Conservation (phyloP, 2,329 filamentous ascomycete species). For the Fusarium protoensiforme region DNA sequence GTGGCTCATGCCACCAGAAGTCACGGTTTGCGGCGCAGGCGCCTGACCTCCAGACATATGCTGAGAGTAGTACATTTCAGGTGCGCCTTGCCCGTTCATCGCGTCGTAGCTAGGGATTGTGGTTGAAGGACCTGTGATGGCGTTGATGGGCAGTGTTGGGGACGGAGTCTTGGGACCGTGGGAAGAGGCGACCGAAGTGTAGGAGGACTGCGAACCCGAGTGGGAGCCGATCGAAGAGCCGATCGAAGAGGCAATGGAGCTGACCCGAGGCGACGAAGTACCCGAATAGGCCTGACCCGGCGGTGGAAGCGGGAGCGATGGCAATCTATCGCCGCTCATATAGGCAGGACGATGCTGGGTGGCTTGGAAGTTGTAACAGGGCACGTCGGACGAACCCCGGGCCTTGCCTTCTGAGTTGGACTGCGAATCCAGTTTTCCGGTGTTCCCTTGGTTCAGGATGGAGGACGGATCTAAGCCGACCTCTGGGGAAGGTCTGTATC, state of each 20-base stretch:
- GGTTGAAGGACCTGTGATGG: slow-evolving; percentile 46
- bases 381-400: slow-evolving; percentile 78
- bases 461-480: not conserved
- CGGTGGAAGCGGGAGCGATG: slow-evolving; percentile 76
- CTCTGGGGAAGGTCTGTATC: not conserved
- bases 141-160: slow-evolving; percentile 69
- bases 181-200: slow-evolving; percentile 65
- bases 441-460: slow-evolving; percentile 53
- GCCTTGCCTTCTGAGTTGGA: slow-evolving; percentile 85
- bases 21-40: slow-evolving; percentile 80
- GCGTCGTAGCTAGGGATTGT: slow-evolving; percentile 52
- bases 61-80: slow-evolving; percentile 87
- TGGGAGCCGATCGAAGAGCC: slow-evolving; percentile 51
- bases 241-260: slow-evolving; percentile 74
- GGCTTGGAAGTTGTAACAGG: slow-evolving; percentile 74
- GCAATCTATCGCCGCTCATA: slow-evolving; percentile 75
- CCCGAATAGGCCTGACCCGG: slow-evolving; percentile 76
- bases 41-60: slow-evolving; percentile 84
- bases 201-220: slow-evolving; percentile 65
- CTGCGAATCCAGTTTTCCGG: slow-evolving; percentile 95
- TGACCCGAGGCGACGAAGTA: slow-evolving; percentile 79
- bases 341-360: slow-evolving; percentile 69
- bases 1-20: slow-evolving; percentile 77
- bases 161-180: slow-evolving; percentile 83
- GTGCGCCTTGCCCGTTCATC: slow-evolving; percentile 80